Evolutionary conservation across 2,329 filamentous ascomycete genomes (phyloP).

Genomic region (Hymenoscyphus infarciens): DNA sequence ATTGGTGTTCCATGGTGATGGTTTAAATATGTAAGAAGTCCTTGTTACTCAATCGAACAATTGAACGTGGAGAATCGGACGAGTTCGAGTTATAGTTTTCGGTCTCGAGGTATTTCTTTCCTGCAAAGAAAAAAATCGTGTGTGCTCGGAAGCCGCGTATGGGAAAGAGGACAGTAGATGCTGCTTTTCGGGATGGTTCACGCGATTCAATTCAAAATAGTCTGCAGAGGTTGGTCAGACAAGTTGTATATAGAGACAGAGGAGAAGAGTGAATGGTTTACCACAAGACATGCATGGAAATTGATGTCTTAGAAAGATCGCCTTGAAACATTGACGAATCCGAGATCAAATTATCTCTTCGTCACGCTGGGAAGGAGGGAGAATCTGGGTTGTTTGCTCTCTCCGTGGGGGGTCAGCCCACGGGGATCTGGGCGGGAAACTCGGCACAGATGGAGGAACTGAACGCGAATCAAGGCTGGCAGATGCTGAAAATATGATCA

Average conservation of each 20-base stretch:
- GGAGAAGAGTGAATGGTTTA: background rate
- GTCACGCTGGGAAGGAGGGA: background rate
- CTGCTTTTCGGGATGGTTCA: too few relatives aligned
- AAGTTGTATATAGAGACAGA: background rate
- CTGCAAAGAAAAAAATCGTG: background rate
- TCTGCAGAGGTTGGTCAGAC: background rate
- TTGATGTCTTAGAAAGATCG: background rate
- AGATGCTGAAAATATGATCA: background rate
- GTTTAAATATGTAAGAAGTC: background rate
- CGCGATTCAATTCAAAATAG: too few relatives aligned
- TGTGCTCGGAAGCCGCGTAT: background rate
- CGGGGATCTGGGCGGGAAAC: background rate
- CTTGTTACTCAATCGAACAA: background rate
- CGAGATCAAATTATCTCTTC: background rate
- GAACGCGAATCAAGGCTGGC: background rate
- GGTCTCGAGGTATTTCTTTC: too few relatives aligned
- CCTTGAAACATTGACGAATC: background rate
- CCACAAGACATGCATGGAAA: background rate
- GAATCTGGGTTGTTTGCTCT: background rate
- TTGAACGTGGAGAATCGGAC: background rate
- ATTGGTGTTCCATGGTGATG: background rate
- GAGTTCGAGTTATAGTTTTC: too few relatives aligned
- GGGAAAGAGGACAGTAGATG: too few relatives aligned
- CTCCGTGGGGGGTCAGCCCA: background rate
- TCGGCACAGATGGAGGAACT: background rate